These are phyloP conservation scores for Emmonsiellopsis sp. DNA, from an alignment of 2,329 filamentous ascomycete genomes.

Conservation along the genomic window DNA sequence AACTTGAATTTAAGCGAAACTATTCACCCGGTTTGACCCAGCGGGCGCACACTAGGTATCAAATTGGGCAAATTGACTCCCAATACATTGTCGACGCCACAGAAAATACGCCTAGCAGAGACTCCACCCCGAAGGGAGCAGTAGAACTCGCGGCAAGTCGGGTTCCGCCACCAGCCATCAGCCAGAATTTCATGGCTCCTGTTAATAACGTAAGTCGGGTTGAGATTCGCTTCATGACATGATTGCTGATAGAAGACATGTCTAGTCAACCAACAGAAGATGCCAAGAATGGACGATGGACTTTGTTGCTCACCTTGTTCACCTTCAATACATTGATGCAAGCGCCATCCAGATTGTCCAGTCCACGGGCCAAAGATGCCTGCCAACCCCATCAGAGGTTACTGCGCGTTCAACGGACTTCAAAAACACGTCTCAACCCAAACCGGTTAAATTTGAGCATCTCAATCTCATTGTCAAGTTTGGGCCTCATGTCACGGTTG, in stretches of 20 bases:
- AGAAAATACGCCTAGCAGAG: constrained; percentile 4
- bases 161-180: constrained; percentile 21
- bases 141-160: constrained; percentile 21
- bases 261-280: constrained; percentile 22
- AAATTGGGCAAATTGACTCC: constrained; percentile 18
- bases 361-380: constrained; percentile 10
- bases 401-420: constrained; percentile 12
- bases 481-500: constrained; percentile 11
- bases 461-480: constrained; percentile 19
- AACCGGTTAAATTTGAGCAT: constrained; percentile 12
- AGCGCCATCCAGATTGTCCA: constrained; percentile 20
- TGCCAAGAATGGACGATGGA: constrained; percentile 29
- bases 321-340: constrained; percentile 13
- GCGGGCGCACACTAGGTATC: constrained; percentile 8
- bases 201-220: constrained; percentile 22
- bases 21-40: constrained; percentile 12
- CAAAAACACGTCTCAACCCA: constrained; percentile 1
- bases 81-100: constrained; percentile 14
- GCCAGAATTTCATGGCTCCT: constrained; percentile 25
- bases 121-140: constrained; percentile 16
- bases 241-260: neutral
- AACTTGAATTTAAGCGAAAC: constrained; percentile 23
- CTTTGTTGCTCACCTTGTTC: constrained; percentile 19
- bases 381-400: constrained; percentile 16
- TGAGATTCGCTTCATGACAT: neutral